Evolutionary conservation across 768 basidiomycete species (phyloP), one percentile per base, ranked within the genome.

Genomic region (Pleurotus giganteus): DNA sequence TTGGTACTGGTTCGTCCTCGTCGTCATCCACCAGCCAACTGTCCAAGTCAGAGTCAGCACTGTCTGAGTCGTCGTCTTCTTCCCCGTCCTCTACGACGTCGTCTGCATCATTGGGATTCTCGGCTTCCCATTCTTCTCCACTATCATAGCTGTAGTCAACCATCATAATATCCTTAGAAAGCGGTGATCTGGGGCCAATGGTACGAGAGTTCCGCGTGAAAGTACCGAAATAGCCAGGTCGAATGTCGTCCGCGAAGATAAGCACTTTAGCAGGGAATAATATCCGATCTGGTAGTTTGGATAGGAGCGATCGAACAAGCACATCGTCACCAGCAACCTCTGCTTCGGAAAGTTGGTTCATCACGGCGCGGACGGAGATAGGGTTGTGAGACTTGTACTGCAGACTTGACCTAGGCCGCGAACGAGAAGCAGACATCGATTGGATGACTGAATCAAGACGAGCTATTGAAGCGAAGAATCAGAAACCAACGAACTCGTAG

Each of bases 41-140:
- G 51, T 91, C 91, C 58, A 85, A 62, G 55, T 94, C 92, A 11
- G 87, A 91, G 64, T 89, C 90, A 2, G 73, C 75, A 27, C 83
- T 86, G 4, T 70, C 72, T 1, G 78, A 81, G 8, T 72, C 82
- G 7, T 80, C 82, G 8, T 84, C 85, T 4, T 79, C 84, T 12
- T 83, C 87, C 11, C 77, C 86, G 13, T 91, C 90, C 4, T 88
- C 86, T 5, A 78, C 72, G 5, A 87, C 81, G 53, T 90, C 88
- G 46, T 91, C 90, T 47, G 87, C 91, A 9, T 84, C 90, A 21
- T 86, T 91, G 2, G 79, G 82, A 19, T 85, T 84, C 65, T 94
- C 94, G 55, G 89, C 90, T 58, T 93, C 92, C 97, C 97, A 98
- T 61, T 98, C 97, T 61, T 87, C 93, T 12, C 92, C 96, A 49